These are phyloP conservation scores for Hypoxylon sp. DNA, from an alignment of 2,329 filamentous ascomycete genomes.

Conservation along the genomic window DNA sequence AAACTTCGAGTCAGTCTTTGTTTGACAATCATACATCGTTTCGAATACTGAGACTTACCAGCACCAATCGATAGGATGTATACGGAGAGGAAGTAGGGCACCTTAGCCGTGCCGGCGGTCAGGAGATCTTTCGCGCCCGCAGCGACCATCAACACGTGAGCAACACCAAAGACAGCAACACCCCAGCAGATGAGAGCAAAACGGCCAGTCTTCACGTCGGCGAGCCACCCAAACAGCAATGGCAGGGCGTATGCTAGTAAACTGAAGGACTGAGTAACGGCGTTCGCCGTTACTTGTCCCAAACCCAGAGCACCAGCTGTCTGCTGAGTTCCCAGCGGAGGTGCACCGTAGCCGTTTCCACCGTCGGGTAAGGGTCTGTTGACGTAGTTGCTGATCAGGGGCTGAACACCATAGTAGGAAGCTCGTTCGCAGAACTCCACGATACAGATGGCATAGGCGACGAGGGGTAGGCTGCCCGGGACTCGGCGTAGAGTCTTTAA, in stretches of 20 bases:
- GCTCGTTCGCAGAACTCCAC: constrained; percentile 74
- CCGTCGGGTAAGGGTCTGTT: constrained; percentile 70
- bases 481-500: constrained; percentile 57
- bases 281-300: constrained; percentile 68
- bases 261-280: constrained; percentile 68
- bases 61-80: constrained; percentile 72
- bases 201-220: constrained; percentile 78
- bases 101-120: constrained; percentile 62
- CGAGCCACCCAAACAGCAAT: constrained; percentile 69
- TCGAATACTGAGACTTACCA: constrained; percentile 60
- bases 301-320: constrained; percentile 72
- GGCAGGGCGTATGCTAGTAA: constrained; percentile 72
- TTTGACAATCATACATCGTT: neutral
- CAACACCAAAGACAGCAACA: constrained; percentile 76
- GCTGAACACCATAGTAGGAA: constrained; percentile 71
- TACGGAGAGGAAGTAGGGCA: constrained; percentile 68
- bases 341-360: constrained; percentile 64
- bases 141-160: constrained; percentile 77
- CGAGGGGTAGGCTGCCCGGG: constrained; percentile 64
- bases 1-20: constrained; percentile 16
- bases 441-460: constrained; percentile 70
- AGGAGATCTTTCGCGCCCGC: constrained; percentile 67
- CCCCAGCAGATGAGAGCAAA: constrained; percentile 81
- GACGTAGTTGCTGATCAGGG: constrained; percentile 72
- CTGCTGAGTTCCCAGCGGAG: constrained; percentile 58